Conservation (phyloP, 306 rosid genomes). For the Corylus heterophylla region DNA sequence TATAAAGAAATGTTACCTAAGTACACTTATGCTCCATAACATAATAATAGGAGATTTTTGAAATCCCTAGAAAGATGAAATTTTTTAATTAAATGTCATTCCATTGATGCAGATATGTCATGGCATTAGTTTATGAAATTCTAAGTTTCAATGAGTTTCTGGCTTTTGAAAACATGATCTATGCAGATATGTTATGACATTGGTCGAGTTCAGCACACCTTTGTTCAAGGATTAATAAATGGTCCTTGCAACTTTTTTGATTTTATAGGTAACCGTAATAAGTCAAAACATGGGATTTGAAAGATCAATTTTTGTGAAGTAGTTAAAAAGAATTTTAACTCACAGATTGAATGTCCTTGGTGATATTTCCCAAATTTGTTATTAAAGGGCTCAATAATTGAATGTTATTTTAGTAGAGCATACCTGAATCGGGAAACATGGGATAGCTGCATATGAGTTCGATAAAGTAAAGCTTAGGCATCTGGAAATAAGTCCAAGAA, state of each 20-base stretch:
- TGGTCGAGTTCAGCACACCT: no score
- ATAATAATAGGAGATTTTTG: background rate
- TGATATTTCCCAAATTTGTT: background rate
- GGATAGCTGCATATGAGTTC: conserved; percentile 57
- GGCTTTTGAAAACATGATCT: background rate
- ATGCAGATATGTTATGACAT: no score
- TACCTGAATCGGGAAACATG: conserved; percentile 80
- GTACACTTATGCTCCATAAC: background rate
- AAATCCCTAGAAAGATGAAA: background rate
- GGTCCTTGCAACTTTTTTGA: background rate
- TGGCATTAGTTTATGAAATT: background rate
- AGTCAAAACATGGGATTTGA: background rate
- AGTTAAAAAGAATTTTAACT: background rate
- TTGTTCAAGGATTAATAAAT: no score
- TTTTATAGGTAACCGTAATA: background rate
- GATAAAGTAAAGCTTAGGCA: conserved; percentile 26
- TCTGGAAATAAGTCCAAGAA: background rate
- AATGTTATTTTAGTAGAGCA: conserved; percentile 5
- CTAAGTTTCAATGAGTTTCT: background rate
- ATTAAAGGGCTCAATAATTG: background rate
- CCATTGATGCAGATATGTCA: background rate
- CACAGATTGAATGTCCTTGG: background rate
- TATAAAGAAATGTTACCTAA: background rate
- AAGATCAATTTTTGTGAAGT: background rate
- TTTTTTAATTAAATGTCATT: background rate